Base-by-base conservation (phyloP, 2,329 filamentous ascomycete species). In the Pyrenochaeta sp. region DNA sequence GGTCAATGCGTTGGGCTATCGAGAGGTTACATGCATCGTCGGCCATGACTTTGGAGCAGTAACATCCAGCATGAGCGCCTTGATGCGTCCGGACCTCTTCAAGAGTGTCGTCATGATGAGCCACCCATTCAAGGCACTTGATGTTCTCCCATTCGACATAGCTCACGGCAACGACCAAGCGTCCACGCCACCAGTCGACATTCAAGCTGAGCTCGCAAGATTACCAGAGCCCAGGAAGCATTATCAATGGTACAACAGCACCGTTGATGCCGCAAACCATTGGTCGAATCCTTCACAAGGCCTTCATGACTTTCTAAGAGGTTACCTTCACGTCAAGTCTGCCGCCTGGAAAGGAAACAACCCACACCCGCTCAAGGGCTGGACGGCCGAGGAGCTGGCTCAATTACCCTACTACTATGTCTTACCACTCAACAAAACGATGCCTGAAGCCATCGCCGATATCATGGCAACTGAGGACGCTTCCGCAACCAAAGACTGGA, bases 21-120 rank as follows among this genome's bases (percentile, higher is more conserved):
- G 77, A 10, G 75, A 82, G 10, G 87, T 87, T 2, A 75, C 80
- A 46, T 86, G 86, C 67, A 81, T 91, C 30, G 81, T 90, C 1
- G 88, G 89, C 2, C 88, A 91, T 68, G 88, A 91, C 73, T 88
- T 88, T 56, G 89, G 89, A 5, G 88, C 84, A 6, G 84, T 90
- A 2, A 82, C 83, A 2, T 84, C 86, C 0, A 82, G 85, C 15
- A 81, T 85, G 77, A 85, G 84, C 58, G 86, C 86, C 0, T 75
- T 91, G 24, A 84, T 86, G 64, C 80, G 89, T 1, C 87, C 87
- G 0, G 89, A 91, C 72, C 75, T 91, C 34, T 90, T 91, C 74
- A 80, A 79, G 45, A 83, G 84, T 7, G 82, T 88, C 0, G 78
- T 89, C 19, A 80, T 90, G 62, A 86, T 91, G 82, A 87, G 86